Conservation (phyloP, 2,329 filamentous ascomycete species). For the Botrytis squamosa region DNA sequence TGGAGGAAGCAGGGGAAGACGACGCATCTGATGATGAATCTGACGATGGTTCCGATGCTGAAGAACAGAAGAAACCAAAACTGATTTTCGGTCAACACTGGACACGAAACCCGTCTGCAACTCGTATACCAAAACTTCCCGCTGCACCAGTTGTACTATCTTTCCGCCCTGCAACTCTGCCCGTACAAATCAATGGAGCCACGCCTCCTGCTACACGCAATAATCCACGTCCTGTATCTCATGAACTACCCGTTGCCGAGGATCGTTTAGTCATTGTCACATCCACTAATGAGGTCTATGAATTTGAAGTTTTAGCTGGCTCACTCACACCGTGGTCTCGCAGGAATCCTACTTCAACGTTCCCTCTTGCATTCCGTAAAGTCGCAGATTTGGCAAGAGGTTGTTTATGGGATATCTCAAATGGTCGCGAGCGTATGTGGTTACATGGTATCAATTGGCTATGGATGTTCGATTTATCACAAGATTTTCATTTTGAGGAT, state of each 20-base stretch:
- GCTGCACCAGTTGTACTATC: slow-evolving; percentile 65
- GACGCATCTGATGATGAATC: slow-evolving; percentile 39
- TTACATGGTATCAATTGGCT: slow-evolving; percentile 83
- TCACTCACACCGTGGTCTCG: slow-evolving; percentile 82
- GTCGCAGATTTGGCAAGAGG: slow-evolving; percentile 81
- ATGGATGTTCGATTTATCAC: slow-evolving; percentile 84
- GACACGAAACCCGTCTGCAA: slow-evolving; percentile 69
- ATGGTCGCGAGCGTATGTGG: slow-evolving; percentile 67
- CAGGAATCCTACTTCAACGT: slow-evolving; percentile 71
- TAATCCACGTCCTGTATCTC: slow-evolving; percentile 38
- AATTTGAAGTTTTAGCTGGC: slow-evolving; percentile 77
- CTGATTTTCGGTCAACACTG: slow-evolving; percentile 65
- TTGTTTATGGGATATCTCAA: slow-evolving; percentile 73
- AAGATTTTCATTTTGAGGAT: slow-evolving; percentile 49
- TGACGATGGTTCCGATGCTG: slow-evolving; percentile 43
- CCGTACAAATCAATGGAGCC: slow-evolving; percentile 43
- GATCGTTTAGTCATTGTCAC: slow-evolving; percentile 61
- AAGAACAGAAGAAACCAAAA: slow-evolving; percentile 49
- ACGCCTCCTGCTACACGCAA: slow-evolving; percentile 39
- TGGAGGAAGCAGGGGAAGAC: slow-evolving; percentile 37
- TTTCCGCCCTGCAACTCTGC: slow-evolving; percentile 53
- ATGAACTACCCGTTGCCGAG: slow-evolving; percentile 54
- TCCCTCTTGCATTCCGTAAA: slow-evolving; percentile 72
- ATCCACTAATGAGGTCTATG: slow-evolving; percentile 65
- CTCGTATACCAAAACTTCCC: slow-evolving; percentile 67